Evolutionary conservation across 2,329 filamentous ascomycete genomes (phyloP).

Genomic region (Fonsecaea erecta): DNA sequence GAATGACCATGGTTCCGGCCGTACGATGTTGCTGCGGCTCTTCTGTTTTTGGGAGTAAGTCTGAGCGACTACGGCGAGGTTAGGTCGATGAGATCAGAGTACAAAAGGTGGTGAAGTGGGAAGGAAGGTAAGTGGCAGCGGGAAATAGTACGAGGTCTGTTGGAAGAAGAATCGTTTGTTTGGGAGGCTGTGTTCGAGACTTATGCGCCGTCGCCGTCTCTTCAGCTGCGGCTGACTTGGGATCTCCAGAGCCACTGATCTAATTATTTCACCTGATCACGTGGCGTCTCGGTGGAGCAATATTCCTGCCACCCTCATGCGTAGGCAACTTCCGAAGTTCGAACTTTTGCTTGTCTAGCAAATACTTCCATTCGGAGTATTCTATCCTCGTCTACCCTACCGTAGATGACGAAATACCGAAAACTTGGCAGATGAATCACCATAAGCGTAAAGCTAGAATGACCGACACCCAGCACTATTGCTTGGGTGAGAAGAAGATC

Average conservation of each 20-base stretch:
- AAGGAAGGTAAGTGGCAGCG: neutral
- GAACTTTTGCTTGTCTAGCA: neutral
- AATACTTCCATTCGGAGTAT: neutral
- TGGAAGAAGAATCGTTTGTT: neutral
- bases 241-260: too few species aligned
- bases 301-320: neutral
- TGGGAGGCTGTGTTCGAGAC: neutral
- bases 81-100: neutral
- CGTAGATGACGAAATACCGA: neutral
- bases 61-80: neutral
- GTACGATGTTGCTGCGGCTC: neutral
- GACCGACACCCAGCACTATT: too few species aligned
- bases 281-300: neutral
- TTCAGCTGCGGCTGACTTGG: constrained; percentile 19
- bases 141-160: neutral
- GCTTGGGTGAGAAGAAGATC: too few species aligned
- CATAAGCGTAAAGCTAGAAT: neutral
- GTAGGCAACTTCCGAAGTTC: neutral
- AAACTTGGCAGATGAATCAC: neutral
- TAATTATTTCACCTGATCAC: neutral
- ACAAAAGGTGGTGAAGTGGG: neutral
- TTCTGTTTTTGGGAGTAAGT: neutral
- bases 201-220: neutral
- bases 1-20: constrained; percentile 29
- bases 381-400: neutral